Evolutionary conservation across 2,329 filamentous ascomycete genomes (phyloP).

Genomic region (Hypomyces perniciosus): DNA sequence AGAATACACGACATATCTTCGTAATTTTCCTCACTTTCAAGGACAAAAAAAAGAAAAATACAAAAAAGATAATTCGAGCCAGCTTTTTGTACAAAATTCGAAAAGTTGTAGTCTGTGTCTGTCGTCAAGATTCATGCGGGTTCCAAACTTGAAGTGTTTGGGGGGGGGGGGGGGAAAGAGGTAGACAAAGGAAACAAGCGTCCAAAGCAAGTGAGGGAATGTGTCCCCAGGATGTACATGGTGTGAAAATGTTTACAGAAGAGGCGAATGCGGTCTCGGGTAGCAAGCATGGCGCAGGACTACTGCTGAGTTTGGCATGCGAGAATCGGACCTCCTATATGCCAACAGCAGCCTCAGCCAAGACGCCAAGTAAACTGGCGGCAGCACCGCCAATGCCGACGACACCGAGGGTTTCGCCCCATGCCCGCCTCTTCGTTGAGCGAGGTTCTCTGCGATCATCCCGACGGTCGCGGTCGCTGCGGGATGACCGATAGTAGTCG

Average conservation of each 20-base stretch:
- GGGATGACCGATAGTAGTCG: conserved; percentile 19
- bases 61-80: not conserved
- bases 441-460: conserved; percentile 33
- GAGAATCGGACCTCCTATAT: not conserved
- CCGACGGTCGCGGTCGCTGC: conserved; percentile 33
- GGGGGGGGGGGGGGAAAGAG: no score
- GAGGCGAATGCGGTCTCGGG: no score
- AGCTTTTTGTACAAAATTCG: not conserved
- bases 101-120: not conserved
- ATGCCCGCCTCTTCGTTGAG: conserved; percentile 37
- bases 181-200: no score
- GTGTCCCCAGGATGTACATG: no score
- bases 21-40: not conserved
- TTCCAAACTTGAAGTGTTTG: no score
- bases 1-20: not conserved
- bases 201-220: no score
- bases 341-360: conserved; percentile 48
- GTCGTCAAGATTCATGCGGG: no score
- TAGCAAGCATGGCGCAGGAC: no score
- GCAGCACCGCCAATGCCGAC: conserved; percentile 57
- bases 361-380: conserved; percentile 50
- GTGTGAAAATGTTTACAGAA: no score
- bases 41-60: not conserved
- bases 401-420: conserved; percentile 50
- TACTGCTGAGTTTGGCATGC: no score